A percentile compares a stretch with the other conserved stretches of the same genome.
Conservation (phyloP, 2,329 filamentous ascomycete species). For the Hymenoscyphus fructigenus region DNA sequence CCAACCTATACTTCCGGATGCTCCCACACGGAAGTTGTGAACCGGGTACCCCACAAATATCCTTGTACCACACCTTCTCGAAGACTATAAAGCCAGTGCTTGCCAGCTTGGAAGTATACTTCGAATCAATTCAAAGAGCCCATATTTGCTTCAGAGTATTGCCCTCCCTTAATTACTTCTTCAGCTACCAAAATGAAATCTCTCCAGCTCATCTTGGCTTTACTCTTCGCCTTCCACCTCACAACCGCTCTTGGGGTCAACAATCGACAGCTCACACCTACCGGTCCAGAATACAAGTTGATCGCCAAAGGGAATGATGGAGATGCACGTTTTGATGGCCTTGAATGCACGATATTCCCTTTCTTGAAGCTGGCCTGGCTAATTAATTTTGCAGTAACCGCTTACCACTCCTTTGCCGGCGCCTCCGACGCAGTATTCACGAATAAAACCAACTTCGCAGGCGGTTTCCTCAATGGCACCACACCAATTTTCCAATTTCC, state of each 20-base stretch:
- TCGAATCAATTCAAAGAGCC: neutral
- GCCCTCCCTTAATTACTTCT: neutral
- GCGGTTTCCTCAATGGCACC: neutral
- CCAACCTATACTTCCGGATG: neutral
- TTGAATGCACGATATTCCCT: neutral
- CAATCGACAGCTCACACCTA: neutral
- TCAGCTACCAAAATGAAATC: neutral
- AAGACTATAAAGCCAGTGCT: neutral
- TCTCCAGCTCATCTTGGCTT: neutral
- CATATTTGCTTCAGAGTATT: neutral
- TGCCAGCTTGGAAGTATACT: neutral
- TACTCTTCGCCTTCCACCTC: neutral
- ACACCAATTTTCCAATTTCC: neutral
- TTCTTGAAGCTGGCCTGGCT: neutral
- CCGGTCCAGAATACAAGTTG: neutral
- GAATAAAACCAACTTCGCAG: constrained; percentile 3
- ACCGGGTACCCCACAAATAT: neutral
- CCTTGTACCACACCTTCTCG: neutral
- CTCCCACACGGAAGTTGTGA: neutral
- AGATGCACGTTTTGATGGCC: neutral
- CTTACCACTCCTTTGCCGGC: neutral
- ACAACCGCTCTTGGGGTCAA: neutral
- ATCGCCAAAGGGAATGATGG: neutral
- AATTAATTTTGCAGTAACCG: neutral
- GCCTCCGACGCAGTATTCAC: neutral